Evolutionary conservation across 352 stramenopile species (phyloP).

Genomic region (Phytophthora syringae): DNA sequence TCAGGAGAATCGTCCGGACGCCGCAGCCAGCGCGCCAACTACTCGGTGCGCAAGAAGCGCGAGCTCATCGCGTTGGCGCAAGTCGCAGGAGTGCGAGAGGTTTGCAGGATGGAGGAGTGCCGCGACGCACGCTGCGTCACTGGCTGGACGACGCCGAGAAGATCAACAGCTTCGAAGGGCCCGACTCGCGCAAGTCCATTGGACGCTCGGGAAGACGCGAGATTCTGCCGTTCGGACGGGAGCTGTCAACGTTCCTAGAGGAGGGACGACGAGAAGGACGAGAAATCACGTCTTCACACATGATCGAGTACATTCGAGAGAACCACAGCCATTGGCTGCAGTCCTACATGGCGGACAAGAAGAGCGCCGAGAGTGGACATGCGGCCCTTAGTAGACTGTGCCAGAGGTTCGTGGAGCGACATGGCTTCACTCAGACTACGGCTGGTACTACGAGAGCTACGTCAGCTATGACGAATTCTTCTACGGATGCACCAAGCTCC

Average conservation of each 20-base stretch:
- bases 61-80: conserved; percentile 51
- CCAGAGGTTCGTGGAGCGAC: conserved; percentile 46
- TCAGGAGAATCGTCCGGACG: conserved; percentile 26
- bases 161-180: conserved; percentile 48
- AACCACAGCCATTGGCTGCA: conserved; percentile 44
- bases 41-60: conserved; percentile 54
- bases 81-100: conserved; percentile 41
- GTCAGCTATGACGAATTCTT: conserved; percentile 1
- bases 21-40: conserved; percentile 39
- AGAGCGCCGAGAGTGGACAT: conserved; percentile 51
- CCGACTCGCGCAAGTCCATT: conserved; percentile 49
- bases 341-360: conserved; percentile 45
- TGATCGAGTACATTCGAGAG: conserved; percentile 49
- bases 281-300: conserved; percentile 51
- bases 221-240: conserved; percentile 42
- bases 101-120: conserved; percentile 46
- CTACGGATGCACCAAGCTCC: background rate
- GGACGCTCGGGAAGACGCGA: conserved; percentile 46
- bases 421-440: conserved; percentile 29
- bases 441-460: background rate
- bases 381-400: conserved; percentile 45
- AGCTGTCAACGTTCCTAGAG: conserved; percentile 40
- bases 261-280: conserved; percentile 24
- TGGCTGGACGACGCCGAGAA: conserved; percentile 54
- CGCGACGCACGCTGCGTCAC: conserved; percentile 46